A percentile compares a stretch with the other conserved stretches of the same genome.
Evolutionary conservation across 495 filamentous ascomycete genomes (phyloP).

Genomic region (Penicillium mononematosum): DNA sequence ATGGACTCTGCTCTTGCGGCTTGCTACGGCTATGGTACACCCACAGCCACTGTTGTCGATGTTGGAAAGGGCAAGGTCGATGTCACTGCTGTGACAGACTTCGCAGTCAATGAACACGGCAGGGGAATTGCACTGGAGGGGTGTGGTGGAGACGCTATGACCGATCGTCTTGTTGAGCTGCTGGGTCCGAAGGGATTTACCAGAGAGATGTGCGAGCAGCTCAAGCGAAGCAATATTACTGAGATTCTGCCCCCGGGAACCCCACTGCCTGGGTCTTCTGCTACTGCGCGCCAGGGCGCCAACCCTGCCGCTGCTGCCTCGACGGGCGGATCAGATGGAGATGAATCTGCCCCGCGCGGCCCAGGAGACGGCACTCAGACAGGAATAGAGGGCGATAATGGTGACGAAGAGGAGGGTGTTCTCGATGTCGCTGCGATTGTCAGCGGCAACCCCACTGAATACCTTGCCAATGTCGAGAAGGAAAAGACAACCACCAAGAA

Average conservation of each 20-base stretch:
- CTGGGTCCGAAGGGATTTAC: constrained; percentile 70
- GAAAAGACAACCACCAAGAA: constrained; percentile 75
- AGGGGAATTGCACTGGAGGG: constrained; percentile 61
- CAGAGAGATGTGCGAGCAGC: constrained; percentile 88
- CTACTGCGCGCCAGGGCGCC: constrained; percentile 46
- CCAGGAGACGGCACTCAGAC: constrained; percentile 53
- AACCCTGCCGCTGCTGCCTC: constrained; percentile 60
- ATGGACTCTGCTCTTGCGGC: constrained; percentile 83
- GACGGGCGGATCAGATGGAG: constrained; percentile 48
- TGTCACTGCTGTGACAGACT: constrained; percentile 82
- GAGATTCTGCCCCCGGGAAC: constrained; percentile 76
- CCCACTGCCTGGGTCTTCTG: constrained; percentile 53
- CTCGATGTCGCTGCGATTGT: constrained; percentile 94
- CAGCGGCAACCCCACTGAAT: constrained; percentile 88
- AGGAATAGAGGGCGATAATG: constrained; percentile 40
- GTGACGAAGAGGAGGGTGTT: constrained; percentile 72
- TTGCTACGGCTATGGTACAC: constrained; percentile 76
- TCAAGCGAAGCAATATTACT: constrained; percentile 85
- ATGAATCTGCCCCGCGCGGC: constrained; percentile 44
- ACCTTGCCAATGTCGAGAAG: constrained; percentile 84
- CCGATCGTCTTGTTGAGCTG: constrained; percentile 66
- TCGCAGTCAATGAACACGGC: constrained; percentile 60
- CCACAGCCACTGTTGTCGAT: constrained; percentile 79
- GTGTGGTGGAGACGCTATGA: constrained; percentile 88
- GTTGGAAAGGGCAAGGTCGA: constrained; percentile 90